Percentiles rank a stretch among this genome's conserved stretches.
These are phyloP conservation scores for Ilex asprella DNA, from an alignment of 257 asterid genomes.

Conservation along the genomic window DNA sequence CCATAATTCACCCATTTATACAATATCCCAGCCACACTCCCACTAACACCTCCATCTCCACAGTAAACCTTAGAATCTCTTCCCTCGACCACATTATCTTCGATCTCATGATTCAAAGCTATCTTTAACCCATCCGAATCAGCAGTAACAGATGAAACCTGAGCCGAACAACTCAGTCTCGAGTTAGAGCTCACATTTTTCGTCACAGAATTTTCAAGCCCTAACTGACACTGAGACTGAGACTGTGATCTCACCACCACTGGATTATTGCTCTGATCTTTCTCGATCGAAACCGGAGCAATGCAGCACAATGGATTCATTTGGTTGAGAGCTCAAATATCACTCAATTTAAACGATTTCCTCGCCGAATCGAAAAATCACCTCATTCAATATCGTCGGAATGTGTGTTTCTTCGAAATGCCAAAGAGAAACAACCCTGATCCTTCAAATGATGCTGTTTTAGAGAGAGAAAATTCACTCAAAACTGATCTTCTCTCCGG, in stretches of 20 bases:
- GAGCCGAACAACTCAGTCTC: conserved; percentile 58
- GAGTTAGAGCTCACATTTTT: conserved; percentile 45
- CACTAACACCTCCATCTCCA: conserved; percentile 12
- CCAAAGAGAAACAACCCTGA: conserved; percentile 22
- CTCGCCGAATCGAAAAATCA: not conserved
- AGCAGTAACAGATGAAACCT: conserved; percentile 27
- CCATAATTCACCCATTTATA: conserved; percentile 98
- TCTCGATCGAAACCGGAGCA: conserved; percentile 93
- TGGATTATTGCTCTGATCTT: conserved; percentile 52
- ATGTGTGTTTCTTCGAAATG: conserved; percentile 9
- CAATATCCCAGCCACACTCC: conserved; percentile 64
- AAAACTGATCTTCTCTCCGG: conserved; percentile 15
- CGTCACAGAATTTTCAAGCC: conserved; percentile 25
- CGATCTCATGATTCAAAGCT: conserved; percentile 18
- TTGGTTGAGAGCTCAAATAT: conserved; percentile 7
- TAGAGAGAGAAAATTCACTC: conserved; percentile 8
- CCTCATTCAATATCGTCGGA: conserved; percentile 5
- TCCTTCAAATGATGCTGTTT: conserved; percentile 22
- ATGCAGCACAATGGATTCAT: conserved; percentile 99
- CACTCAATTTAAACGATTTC: not conserved
- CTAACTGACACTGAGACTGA: conserved; percentile 38
- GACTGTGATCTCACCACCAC: conserved; percentile 57
- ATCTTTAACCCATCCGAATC: conserved; percentile 15
- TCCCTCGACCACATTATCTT: conserved; percentile 34
- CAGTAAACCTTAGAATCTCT: conserved; percentile 16